Evolutionary conservation across 352 stramenopile genomes (phyloP), one percentile per base, ranked within the genome.

Genomic region (Phytophthora hibernalis): DNA sequence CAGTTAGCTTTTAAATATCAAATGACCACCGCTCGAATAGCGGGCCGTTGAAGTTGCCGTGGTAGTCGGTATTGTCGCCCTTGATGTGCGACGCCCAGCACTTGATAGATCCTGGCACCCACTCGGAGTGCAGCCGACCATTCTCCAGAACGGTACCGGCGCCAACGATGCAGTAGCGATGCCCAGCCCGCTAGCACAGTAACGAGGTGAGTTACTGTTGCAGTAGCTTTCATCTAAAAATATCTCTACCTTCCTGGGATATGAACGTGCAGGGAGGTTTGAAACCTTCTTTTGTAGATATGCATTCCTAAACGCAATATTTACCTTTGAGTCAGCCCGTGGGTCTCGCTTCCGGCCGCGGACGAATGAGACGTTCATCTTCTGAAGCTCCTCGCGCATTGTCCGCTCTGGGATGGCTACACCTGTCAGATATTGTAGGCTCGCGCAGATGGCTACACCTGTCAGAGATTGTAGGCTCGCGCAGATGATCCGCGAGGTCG

Each of bases 271-370:
- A 26, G 13, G 11, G 13, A 51, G 10, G 16, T 61, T 61, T 3
- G 16, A 18, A 11, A 52, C 30, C 18, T 61, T 61, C 6, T 43
- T 52, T 28, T 28, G 24, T 28, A n/a, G n/a, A 33, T 51, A 60
- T 5, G 9, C 3, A 35, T 51, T 28, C 26, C 53, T 61, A 45
- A 35, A 61, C 2, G 16, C 26, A 10, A 52, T 2, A n/a, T 61
- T 61, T 11, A 16, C 40, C 8, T 35, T 24, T 12, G 53, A 52
- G 28, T 52, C 53, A 89, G 76, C 40, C 40, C 18, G 26, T 47
- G 40, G 40, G 8, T 47, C 40, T 15, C 40, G n/a, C 18, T 8
- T 47, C n/a, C n/a, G n/a, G n/a, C n/a, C n/a, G n/a, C n/a, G n/a
- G n/a, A n/a, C n/a, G n/a, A n/a, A n/a, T n/a, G n/a, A n/a, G n/a